phyloP scores from a whole-genome alignment of 2,329 filamentous ascomycete species.

The Helotiales sp. region DNA sequence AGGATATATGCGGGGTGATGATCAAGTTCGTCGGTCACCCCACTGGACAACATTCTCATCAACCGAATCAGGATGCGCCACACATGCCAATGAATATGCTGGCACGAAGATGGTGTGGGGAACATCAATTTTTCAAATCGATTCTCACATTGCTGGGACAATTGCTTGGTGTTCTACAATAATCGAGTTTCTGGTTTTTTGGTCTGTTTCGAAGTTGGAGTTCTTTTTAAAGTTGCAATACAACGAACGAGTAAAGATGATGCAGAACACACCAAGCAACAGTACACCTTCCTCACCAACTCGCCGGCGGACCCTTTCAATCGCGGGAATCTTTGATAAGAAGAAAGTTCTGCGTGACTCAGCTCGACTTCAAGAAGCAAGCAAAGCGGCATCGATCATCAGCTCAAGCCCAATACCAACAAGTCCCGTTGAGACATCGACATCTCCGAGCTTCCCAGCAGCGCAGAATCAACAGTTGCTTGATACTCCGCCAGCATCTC shows the following conservation, averaged over 20 bases:
- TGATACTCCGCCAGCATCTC: background rate
- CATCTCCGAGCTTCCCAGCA: background rate
- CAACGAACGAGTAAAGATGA: no score
- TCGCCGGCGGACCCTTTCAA: background rate
- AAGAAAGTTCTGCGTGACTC: background rate
- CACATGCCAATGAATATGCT: background rate
- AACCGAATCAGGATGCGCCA: background rate
- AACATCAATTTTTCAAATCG: background rate
- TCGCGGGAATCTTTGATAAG: background rate
- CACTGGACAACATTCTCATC: background rate
- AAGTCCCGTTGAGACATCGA: background rate
- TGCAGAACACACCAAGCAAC: background rate
- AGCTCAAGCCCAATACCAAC: background rate
- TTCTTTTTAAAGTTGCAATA: no score
- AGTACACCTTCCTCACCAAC: background rate
- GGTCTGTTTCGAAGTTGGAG: no score
- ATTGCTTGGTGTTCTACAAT: no score
- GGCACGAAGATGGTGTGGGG: background rate
- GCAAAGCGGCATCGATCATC: background rate
- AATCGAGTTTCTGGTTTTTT: no score
- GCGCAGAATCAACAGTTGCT: background rate
- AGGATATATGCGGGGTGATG: background rate
- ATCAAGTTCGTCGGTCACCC: background rate
- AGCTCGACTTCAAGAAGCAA: background rate
- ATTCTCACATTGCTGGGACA: background rate